phyloP scores from a whole-genome alignment of 208 protist genomes.

The Acanthamoeba triangularis region DNA sequence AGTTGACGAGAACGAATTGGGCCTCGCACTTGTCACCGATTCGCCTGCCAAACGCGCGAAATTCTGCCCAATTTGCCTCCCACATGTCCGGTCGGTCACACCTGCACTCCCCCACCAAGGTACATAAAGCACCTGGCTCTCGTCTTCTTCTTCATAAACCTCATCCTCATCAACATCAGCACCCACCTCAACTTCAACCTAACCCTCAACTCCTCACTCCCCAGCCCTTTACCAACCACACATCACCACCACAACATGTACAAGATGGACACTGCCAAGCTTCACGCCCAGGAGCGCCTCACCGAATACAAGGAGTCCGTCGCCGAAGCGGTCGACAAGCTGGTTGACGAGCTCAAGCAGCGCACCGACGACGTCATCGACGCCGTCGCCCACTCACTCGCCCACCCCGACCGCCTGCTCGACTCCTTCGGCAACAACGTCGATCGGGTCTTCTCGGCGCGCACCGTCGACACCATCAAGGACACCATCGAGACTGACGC shows the following conservation, averaged over 20 bases:
- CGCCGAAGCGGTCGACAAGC: not conserved
- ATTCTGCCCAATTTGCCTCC: too few relatives aligned
- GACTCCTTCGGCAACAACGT: not conserved
- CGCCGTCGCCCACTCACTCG: not conserved
- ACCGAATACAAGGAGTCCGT: conserved; percentile 4
- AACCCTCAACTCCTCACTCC: not conserved
- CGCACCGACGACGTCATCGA: not conserved
- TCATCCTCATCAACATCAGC: too few relatives aligned
- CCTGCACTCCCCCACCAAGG: too few relatives aligned
- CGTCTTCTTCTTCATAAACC: too few relatives aligned
- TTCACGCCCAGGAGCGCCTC: not conserved
- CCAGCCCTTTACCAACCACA: too few relatives aligned
- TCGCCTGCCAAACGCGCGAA: too few relatives aligned
- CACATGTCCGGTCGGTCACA: too few relatives aligned
- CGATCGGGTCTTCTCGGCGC: not conserved
- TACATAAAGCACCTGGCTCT: too few relatives aligned
- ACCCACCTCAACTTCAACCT: too few relatives aligned
- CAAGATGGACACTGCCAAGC: conserved; percentile 14
- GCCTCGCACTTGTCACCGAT: too few relatives aligned
- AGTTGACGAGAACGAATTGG: too few relatives aligned
- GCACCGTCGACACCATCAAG: conserved; percentile 11
- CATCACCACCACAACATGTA: not conserved
- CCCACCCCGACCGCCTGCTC: conserved; percentile 5
- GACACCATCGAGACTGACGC: conserved; percentile 21
- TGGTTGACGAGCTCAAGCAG: conserved; percentile 12